Conservation (phyloP, 2,329 filamentous ascomycete species). For the Macroventuria anomochaeta region DNA sequence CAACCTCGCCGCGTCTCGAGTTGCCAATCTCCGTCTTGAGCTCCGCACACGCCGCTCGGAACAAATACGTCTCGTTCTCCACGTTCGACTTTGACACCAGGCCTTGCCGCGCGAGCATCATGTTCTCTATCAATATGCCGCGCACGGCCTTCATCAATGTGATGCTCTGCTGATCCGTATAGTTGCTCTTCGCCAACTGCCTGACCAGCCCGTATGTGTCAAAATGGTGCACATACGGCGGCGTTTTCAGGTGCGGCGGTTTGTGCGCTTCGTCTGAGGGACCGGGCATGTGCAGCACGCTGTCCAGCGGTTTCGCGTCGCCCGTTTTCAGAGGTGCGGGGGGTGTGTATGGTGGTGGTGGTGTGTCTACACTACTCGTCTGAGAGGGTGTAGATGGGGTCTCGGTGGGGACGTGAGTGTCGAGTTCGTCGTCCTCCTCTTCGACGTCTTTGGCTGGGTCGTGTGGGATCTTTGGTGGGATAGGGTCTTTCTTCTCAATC, state of each 20-base stretch:
- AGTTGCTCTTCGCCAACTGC: conserved; percentile 74
- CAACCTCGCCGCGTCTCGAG: conserved; percentile 75
- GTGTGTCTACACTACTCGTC: conserved; percentile 21
- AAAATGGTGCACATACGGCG: conserved; percentile 93
- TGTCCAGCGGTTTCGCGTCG: conserved; percentile 48
- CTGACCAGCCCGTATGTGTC: conserved; percentile 91
- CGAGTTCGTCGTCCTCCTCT: conserved; percentile 33
- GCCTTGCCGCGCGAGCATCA: conserved; percentile 78
- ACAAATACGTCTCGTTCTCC: conserved; percentile 94
- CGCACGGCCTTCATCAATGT: conserved; percentile 93
- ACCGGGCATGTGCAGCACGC: conserved; percentile 51
- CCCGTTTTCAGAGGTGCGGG: conserved; percentile 33
- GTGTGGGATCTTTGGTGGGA: conserved; percentile 9
- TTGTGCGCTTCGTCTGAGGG: conserved; percentile 52
- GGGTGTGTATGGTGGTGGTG: conserved; percentile 14
- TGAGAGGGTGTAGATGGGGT: conserved; percentile 26
- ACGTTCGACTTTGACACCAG: conserved; percentile 90
- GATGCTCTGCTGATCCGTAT: conserved; percentile 75
- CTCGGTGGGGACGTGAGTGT: conserved; percentile 17
- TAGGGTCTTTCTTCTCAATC: conserved; percentile 11
- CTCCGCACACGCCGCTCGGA: conserved; percentile 91
- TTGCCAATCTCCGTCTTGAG: conserved; percentile 85
- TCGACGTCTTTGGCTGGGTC: conserved; percentile 29
- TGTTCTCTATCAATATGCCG: conserved; percentile 75
- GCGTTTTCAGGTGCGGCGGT: conserved; percentile 72